Conservation (phyloP, 2,329 filamentous ascomycete species). For the Aureobasidium vineae region DNA sequence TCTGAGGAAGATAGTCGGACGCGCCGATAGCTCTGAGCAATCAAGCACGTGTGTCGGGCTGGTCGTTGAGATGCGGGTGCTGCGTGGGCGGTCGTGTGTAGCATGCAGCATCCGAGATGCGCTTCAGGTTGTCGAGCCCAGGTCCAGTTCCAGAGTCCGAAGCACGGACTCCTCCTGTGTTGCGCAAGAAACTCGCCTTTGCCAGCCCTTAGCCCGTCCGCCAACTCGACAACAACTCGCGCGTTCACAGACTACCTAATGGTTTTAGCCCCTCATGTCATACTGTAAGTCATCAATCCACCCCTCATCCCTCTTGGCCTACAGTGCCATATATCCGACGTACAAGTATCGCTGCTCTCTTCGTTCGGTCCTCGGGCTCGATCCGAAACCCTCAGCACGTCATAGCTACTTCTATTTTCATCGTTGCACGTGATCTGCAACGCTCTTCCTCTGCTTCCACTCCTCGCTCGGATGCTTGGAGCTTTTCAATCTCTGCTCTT, state of each 20-base stretch:
- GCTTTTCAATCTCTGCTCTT: not conserved
- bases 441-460: not conserved
- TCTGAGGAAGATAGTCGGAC: not conserved
- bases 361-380: not conserved
- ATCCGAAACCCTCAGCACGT: conserved; percentile 3
- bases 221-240: not conserved
- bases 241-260: not conserved
- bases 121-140: not conserved
- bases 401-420: conserved; percentile 6
- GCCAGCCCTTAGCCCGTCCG: not conserved
- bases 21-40: not conserved
- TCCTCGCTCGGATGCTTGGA: not conserved
- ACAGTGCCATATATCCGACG: not conserved
- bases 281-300: not conserved
- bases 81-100: conserved; percentile 2
- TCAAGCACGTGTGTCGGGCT: not conserved
- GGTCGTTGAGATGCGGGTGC: not conserved
- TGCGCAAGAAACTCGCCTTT: not conserved
- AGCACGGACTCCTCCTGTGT: conserved; percentile 6
- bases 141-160: conserved; percentile 3
- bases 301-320: not conserved
- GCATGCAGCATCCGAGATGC: conserved; percentile 9
- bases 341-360: not conserved
- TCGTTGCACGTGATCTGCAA: not conserved
- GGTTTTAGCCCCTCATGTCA: not conserved